A percentile compares a stretch with the other conserved stretches of the same genome.
phyloP scores from a whole-genome alignment of 2,329 filamentous ascomycete species.

The Rutstroemia sp. region DNA sequence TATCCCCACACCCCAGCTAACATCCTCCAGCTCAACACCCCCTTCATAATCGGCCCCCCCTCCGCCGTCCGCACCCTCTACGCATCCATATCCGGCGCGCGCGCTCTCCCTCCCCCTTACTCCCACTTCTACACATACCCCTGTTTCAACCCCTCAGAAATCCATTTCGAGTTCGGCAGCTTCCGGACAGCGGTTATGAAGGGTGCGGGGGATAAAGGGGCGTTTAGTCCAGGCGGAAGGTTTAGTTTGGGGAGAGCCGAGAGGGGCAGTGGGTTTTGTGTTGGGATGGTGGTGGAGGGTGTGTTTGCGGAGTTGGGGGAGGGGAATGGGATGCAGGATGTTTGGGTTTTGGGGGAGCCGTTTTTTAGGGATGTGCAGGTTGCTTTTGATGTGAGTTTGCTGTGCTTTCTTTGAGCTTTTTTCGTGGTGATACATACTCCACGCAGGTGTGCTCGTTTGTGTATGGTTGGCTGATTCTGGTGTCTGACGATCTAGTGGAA shows the following conservation, averaged over 20 bases:
- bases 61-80: constrained; percentile 16
- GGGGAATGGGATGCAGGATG: neutral
- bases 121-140: constrained; percentile 21
- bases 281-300: constrained; percentile 18
- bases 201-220: constrained; percentile 12
- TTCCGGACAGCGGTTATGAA: constrained; percentile 15
- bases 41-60: constrained; percentile 19
- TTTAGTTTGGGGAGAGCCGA: constrained; percentile 18
- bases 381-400: constrained; percentile 18
- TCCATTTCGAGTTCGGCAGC: constrained; percentile 17
- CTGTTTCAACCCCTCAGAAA: constrained; percentile 17
- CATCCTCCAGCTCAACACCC: constrained; percentile 16
- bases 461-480: neutral
- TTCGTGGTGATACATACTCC: too few species aligned
- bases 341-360: constrained; percentile 21
- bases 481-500: neutral
- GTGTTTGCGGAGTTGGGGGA: constrained; percentile 11
- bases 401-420: neutral
- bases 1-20: neutral
- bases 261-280: constrained; percentile 18
- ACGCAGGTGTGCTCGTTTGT: too few species aligned
- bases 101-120: constrained; percentile 14
- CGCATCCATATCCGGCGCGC: constrained; percentile 16
- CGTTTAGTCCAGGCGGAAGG: constrained; percentile 13
- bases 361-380: constrained; percentile 23